Evolutionary conservation across 371 early-diverging fungal species (phyloP).

Genomic region (Syncephalastrum monosporum): DNA sequence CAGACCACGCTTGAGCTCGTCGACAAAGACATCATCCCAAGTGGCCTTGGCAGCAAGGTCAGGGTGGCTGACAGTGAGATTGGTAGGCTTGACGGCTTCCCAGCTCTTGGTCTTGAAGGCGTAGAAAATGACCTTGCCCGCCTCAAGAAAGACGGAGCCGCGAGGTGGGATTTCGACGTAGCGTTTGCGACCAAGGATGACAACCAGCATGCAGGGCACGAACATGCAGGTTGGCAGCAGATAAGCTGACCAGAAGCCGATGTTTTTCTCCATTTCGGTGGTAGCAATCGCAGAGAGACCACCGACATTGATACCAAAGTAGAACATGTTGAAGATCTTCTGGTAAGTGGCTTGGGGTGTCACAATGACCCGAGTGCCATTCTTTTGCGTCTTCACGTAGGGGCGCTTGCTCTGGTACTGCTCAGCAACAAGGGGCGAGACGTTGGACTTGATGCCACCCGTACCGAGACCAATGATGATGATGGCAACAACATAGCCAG

Average conservation of each 20-base stretch:
- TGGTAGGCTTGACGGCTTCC: conserved; percentile 43
- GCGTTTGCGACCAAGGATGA: conserved; percentile 55
- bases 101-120: conserved; percentile 28
- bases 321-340: conserved; percentile 26
- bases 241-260: conserved; percentile 67
- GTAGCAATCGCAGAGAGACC: conserved; percentile 59
- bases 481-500: conserved; percentile 65
- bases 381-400: conserved; percentile 30
- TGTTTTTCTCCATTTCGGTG: conserved; percentile 51
- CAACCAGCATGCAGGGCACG: conserved; percentile 56
- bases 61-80: conserved; percentile 28
- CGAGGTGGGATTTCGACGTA: conserved; percentile 64
- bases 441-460: conserved; percentile 54
- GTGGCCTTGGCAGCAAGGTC: conserved; percentile 31
- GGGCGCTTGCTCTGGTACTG: conserved; percentile 35
- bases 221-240: conserved; percentile 73
- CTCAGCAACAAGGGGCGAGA: conserved; percentile 47
- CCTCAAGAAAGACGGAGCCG: conserved; percentile 55
- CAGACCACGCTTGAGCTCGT: conserved; percentile 63
- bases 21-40: conserved; percentile 77
- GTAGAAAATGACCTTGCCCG: conserved; percentile 16
- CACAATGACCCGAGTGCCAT: conserved; percentile 23
- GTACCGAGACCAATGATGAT: conserved; percentile 70
- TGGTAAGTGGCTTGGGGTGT: conserved; percentile 32
- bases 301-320: conserved; percentile 61